These are phyloP conservation scores for Microdochium trichocladiopsis DNA, from an alignment of 2,329 filamentous ascomycete genomes.

Conservation along the genomic window DNA sequence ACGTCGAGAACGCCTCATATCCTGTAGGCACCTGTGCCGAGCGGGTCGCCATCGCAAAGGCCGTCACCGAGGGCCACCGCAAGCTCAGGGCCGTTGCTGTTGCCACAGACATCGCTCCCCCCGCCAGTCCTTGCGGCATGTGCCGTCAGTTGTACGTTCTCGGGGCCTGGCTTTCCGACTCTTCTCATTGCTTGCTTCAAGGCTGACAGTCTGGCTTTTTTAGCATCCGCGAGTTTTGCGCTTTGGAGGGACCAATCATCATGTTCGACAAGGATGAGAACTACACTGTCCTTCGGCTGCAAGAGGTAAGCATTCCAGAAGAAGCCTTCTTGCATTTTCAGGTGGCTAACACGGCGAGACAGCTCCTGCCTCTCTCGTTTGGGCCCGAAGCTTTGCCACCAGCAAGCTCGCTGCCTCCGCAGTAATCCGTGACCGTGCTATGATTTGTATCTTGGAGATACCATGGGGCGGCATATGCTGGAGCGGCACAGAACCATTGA, in stretches of 20 bases:
- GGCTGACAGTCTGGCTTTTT: neutral
- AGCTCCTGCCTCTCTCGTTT: slow-evolving; percentile 64
- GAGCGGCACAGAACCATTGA: too few species aligned
- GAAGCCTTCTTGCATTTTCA: neutral
- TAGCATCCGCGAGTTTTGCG: slow-evolving; percentile 72
- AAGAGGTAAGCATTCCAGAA: slow-evolving; percentile 43
- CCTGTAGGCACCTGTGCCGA: slow-evolving; percentile 96
- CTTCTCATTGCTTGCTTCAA: neutral
- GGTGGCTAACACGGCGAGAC: slow-evolving; percentile 3
- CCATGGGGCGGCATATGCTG: too few species aligned
- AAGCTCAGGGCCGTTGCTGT: slow-evolving; percentile 76
- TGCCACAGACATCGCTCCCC: slow-evolving; percentile 66
- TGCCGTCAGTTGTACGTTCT: slow-evolving; percentile 77
- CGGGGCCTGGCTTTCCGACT: neutral
- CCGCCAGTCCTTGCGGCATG: slow-evolving; percentile 84
- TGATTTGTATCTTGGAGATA: too few species aligned
- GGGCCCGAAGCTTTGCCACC: slow-evolving; percentile 52
- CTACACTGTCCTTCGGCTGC: slow-evolving; percentile 62
- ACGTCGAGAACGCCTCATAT: slow-evolving; percentile 89
- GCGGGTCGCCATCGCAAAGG: slow-evolving; percentile 78
- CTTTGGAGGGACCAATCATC: slow-evolving; percentile 65
- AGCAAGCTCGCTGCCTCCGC: slow-evolving; percentile 12
- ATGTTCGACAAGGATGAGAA: slow-evolving; percentile 86
- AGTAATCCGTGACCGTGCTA: too few species aligned
- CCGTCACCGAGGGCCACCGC: slow-evolving; percentile 54